Evolutionary conservation across 75 land plant species (phyloP), one percentile per base, ranked within the genome.

Genomic region (Gnetum montanum): DNA sequence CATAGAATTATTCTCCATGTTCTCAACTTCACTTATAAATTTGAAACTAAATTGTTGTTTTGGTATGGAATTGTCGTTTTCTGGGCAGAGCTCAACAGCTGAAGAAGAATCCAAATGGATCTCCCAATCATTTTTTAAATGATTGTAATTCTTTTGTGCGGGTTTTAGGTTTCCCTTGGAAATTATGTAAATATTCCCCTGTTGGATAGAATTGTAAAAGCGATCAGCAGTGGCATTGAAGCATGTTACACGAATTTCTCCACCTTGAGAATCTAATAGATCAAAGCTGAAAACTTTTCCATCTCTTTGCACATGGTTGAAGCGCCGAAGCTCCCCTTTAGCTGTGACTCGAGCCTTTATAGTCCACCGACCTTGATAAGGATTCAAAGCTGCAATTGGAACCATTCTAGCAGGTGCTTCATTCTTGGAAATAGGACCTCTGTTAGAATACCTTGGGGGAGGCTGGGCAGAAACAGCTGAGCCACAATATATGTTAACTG

Each of bases 251-350:
- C 91, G 76, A 20, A 94, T 94, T 78, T 94, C 98, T 43, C 96
- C 98, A 47, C 88, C 88, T 58, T 90, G 83, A 44, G 80, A 78
- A 66, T 94, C 98, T 47, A 94, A 76, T 31, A 94, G 86, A 73
- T 94, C 98, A 73, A 90, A 94, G 40, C 79, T 77, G 61, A 86
- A 94, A 6, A 94, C 98, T 62, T 80, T 90, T 2, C 98, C 98
- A 24, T 94, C 98, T 47, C 96, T 96, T 46, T 72, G 79, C 16
- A 84, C 72, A 73, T 85, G 89, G 61, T 78, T 86, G 54, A 70
- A 94, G 49, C 83, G 72, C 29, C 85, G 65, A 23, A 94, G 68
- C 1, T 85, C 98, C 6, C 83, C 66, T 54, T 94, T 94, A n/a
- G 81, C 56, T 49, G 96, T 94, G 15, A 90, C 90, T 52, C 98